These are phyloP conservation scores for Tetragonia tetragonoides DNA, from an alignment of 148 eudicot genomes.

Conservation along the genomic window DNA sequence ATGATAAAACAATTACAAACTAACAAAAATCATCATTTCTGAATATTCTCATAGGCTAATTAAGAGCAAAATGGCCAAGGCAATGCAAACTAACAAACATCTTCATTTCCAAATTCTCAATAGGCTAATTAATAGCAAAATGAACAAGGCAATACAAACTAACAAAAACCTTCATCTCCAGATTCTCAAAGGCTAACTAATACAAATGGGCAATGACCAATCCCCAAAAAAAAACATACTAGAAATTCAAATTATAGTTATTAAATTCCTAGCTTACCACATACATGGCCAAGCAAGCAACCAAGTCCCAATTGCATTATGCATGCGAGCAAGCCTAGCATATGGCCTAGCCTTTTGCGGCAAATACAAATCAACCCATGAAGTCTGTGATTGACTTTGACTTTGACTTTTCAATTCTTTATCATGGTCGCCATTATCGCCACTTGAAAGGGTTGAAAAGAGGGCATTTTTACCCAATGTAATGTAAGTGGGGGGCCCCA, in stretches of 20 bases:
- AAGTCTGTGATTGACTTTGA: slow-evolving; percentile 13
- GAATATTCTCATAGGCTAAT: no score
- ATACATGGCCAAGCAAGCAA: slow-evolving; percentile 95
- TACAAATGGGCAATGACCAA: no score
- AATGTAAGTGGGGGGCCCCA: slow-evolving; percentile 10
- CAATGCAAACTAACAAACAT: no score
- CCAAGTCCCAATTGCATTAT: slow-evolving; percentile 90
- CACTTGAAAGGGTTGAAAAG: slow-evolving; percentile 36
- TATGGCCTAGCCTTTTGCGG: slow-evolving; percentile 57
- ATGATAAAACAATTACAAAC: no score
- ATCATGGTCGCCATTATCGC: not conserved
- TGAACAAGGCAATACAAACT: not conserved
- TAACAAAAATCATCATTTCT: no score
- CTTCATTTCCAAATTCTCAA: no score
- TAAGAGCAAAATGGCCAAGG: no score
- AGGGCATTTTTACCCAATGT: slow-evolving; percentile 19
- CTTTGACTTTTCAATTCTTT: slow-evolving; percentile 16
- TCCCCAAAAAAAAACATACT: not conserved
- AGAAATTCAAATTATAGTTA: not conserved
- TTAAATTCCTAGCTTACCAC: slow-evolving; percentile 43
- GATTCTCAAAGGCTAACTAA: not conserved
- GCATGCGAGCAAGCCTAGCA: slow-evolving; percentile 77
- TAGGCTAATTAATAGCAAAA: no score
- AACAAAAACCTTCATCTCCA: not conserved
- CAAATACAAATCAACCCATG: slow-evolving; percentile 78